Conservation (phyloP, 768 basidiomycete species). For the Hypsizygus marmoreus region DNA sequence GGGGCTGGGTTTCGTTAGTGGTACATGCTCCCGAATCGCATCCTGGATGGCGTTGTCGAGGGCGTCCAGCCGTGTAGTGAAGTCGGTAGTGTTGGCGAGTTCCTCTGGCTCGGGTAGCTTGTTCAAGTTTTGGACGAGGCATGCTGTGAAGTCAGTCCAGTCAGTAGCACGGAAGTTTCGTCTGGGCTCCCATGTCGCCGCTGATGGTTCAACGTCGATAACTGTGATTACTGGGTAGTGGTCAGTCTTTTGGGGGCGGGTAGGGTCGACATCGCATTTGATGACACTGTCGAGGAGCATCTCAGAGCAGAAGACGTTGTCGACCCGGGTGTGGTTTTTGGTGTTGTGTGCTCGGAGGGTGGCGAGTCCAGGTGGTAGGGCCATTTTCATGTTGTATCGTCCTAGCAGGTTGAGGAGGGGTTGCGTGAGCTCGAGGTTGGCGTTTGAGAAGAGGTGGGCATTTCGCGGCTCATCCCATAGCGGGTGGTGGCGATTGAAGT, state of each 20-base stretch:
- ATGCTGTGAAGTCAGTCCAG: conserved; percentile 21
- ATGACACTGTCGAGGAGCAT: neutral
- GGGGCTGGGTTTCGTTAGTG: conserved; percentile 11
- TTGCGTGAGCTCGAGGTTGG: conserved; percentile 6
- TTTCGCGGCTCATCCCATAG: conserved; percentile 38
- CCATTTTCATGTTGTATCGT: neutral
- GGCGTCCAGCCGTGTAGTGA: neutral
- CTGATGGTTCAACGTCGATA: conserved; percentile 17
- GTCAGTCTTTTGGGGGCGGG: conserved; percentile 25
- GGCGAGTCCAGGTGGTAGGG: neutral
- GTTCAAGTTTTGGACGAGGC: conserved; percentile 4
- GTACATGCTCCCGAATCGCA: conserved; percentile 6
- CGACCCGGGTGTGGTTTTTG: conserved; percentile 3
- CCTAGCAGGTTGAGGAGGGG: conserved; percentile 14
- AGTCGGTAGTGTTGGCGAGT: neutral
- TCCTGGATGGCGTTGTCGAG: conserved; percentile 11
- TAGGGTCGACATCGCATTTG: conserved; percentile 1
- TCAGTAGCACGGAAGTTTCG: conserved; percentile 23
- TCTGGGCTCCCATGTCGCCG: neutral
- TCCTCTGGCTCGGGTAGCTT: neutral
- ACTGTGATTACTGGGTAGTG: conserved; percentile 32
- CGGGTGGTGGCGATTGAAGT: conserved; percentile 43
- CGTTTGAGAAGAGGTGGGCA: conserved; percentile 23
- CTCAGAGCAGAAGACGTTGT: neutral
- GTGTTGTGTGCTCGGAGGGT: neutral